Evolutionary conservation across 768 basidiomycete genomes (phyloP).

Genomic region (Royoungia palumana): DNA sequence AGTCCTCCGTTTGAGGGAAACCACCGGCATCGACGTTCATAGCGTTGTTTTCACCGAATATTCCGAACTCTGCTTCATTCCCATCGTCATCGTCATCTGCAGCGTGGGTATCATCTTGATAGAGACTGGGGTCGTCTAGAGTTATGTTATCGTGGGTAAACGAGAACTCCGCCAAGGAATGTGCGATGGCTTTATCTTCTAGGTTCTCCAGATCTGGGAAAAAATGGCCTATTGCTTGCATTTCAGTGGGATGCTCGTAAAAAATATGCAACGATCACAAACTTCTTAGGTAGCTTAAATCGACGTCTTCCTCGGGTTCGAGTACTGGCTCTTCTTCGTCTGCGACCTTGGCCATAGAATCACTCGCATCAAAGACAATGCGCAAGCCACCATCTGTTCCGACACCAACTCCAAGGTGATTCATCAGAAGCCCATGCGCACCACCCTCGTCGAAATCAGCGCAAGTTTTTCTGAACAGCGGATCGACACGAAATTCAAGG

Average conservation of each 20-base stretch:
- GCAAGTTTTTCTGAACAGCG: constrained; percentile 95
- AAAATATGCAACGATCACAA: constrained; percentile 20
- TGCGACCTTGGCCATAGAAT: constrained; percentile 74
- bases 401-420: constrained; percentile 78
- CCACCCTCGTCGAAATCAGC: constrained; percentile 99
- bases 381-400: constrained; percentile 79
- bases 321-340: constrained; percentile 65
- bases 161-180: constrained; percentile 76
- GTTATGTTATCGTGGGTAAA: constrained; percentile 66
- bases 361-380: constrained; percentile 95
- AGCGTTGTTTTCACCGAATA: constrained; percentile 20
- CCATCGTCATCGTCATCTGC: constrained; percentile 36
- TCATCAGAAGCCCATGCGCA: constrained; percentile 94
- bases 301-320: constrained; percentile 68
- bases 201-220: constrained; percentile 65
- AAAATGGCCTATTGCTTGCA: constrained; percentile 52
- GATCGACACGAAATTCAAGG: constrained; percentile 94
- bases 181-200: constrained; percentile 71
- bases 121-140: constrained; percentile 61
- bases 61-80: constrained; percentile 19
- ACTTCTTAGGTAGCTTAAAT: constrained; percentile 63
- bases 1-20: constrained; percentile 51
- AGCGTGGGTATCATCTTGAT: constrained; percentile 49
- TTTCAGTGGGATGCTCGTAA: constrained; percentile 4
- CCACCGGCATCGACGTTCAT: constrained; percentile 43